These are phyloP conservation scores for Aspergillus sclerotiicarbonarius DNA, from an alignment of 495 filamentous ascomycete genomes.

Conservation along the genomic window DNA sequence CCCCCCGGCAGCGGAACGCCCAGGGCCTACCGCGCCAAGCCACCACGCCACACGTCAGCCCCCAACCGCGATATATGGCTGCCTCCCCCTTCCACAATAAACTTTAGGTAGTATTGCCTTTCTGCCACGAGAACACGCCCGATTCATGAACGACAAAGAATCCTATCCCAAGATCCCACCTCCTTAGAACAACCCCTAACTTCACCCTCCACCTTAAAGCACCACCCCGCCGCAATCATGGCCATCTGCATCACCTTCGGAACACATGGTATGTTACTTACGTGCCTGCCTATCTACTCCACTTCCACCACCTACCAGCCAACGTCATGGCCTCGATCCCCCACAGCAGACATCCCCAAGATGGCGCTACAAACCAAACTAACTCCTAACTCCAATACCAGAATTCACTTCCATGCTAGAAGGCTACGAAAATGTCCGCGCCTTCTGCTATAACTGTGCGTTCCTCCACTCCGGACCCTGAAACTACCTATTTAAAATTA, in stretches of 20 bases:
- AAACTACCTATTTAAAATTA: constrained; percentile 1
- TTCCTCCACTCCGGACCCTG: not conserved
- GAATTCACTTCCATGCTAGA: constrained; percentile 53
- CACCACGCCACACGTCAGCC: constrained; percentile 27
- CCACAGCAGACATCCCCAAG: too few relatives aligned
- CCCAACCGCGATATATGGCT: constrained; percentile 10
- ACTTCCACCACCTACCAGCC: not conserved
- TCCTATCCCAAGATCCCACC: too few relatives aligned
- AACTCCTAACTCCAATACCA: constrained; percentile 18
- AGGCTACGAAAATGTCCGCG: constrained; percentile 54
- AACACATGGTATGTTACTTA: constrained; percentile 49
- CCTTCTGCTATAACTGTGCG: constrained; percentile 56
- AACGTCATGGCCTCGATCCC: constrained; percentile 1
- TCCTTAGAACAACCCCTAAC: not conserved
- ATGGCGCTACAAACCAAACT: not conserved
- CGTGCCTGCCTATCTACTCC: constrained; percentile 11
- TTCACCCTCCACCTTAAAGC: not conserved
- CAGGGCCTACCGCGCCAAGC: constrained; percentile 18
- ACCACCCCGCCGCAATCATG: constrained; percentile 29
- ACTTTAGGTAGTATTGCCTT: not conserved
- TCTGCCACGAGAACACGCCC: too few relatives aligned
- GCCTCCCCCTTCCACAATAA: constrained; percentile 23
- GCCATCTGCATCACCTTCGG: constrained; percentile 58
- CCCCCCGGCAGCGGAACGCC: not conserved
- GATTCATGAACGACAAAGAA: not conserved